A percentile compares a stretch with the other conserved stretches of the same genome.
These are phyloP conservation scores for Bruguiera gymnorhiza DNA, from an alignment of 345 rosid genomes.

Conservation along the genomic window DNA sequence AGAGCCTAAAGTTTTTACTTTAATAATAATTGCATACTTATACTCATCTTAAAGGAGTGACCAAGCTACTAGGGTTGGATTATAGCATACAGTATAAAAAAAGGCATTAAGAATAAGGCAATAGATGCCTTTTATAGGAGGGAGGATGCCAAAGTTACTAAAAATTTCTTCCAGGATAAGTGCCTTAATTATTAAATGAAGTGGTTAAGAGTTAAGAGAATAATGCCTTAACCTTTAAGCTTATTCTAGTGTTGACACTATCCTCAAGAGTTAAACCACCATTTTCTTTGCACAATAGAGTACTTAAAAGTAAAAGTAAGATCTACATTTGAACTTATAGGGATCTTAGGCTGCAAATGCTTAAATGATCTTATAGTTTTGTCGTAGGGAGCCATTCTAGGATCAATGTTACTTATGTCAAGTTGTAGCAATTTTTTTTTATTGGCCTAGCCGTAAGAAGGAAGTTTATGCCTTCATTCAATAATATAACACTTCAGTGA, in stretches of 20 bases:
- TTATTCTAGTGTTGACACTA: fast-evolving
- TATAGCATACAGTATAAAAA: background rate
- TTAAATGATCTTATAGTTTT: background rate
- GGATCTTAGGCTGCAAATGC: background rate
- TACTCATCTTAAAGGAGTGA: background rate
- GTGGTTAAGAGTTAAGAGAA: background rate
- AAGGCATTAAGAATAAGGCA: background rate
- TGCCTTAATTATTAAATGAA: background rate
- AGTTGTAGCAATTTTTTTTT: background rate
- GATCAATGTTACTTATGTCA: background rate
- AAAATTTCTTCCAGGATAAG: background rate
- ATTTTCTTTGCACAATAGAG: background rate
- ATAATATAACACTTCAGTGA: background rate
- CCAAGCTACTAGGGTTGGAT: too few species aligned
- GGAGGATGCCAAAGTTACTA: too few species aligned
- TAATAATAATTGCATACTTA: background rate
- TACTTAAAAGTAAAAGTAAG: background rate
- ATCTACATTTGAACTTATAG: background rate
- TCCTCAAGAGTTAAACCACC: background rate
- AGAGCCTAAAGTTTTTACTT: background rate
- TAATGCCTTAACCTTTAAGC: background rate
- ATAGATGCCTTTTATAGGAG: background rate
- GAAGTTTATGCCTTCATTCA: fast-evolving
- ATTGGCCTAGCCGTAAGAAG: background rate
- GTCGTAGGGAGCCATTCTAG: background rate